Evolutionary conservation across 1,284 basidiomycete genomes (phyloP).

Genomic region (Cystobasidium pallidum): DNA sequence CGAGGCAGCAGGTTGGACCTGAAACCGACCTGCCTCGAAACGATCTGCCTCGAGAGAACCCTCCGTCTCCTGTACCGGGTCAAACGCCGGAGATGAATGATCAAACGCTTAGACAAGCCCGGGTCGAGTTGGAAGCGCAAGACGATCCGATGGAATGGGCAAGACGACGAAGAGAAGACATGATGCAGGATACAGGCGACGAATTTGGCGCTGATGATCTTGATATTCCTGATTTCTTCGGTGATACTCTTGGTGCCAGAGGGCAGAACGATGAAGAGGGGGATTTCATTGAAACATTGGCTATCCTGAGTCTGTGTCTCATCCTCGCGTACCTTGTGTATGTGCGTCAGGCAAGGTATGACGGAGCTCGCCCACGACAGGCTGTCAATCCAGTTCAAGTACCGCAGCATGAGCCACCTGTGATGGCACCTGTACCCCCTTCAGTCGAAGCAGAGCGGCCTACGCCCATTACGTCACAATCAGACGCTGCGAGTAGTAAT

Average conservation of each 20-base stretch:
- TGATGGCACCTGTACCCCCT: not conserved
- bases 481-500: not conserved
- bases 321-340: slow-evolving; percentile 52
- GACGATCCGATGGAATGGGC: slow-evolving; percentile 47
- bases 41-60: not conserved
- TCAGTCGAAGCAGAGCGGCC: not conserved
- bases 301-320: slow-evolving; percentile 51
- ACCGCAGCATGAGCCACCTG: slow-evolving; percentile 1
- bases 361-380: slow-evolving; percentile 19
- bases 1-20: slow-evolving; percentile 8
- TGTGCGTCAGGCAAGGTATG: slow-evolving; percentile 48
- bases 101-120: slow-evolving; percentile 30
- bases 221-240: slow-evolving; percentile 45
- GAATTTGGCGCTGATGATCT: slow-evolving; percentile 47
- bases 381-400: not conserved
- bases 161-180: slow-evolving; percentile 19
- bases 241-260: slow-evolving; percentile 38
- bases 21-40: not conserved
- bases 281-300: slow-evolving; percentile 51
- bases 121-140: slow-evolving; percentile 43
- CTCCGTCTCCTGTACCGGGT: slow-evolving; percentile 29
- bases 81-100: slow-evolving; percentile 10
- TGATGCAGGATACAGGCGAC: slow-evolving; percentile 34
- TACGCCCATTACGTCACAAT: not conserved
- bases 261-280: slow-evolving; percentile 48